These are phyloP conservation scores for Candida yuanshanica DNA, from an alignment of 805 yeast genomes.

Conservation along the genomic window DNA sequence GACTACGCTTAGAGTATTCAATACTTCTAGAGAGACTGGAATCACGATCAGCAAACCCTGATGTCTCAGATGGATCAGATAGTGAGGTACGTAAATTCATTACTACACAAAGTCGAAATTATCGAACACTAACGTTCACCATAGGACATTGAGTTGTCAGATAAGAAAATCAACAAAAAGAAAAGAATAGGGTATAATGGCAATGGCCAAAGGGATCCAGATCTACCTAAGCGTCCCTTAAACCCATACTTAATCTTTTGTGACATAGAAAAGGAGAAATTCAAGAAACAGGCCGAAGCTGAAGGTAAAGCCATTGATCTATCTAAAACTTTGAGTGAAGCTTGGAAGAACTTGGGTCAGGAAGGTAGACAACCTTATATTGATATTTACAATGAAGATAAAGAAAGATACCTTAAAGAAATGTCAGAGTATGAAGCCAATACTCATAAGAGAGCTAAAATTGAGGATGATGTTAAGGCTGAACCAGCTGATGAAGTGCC, in stretches of 20 bases:
- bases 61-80: conserved; percentile 6
- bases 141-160: conserved; percentile 12
- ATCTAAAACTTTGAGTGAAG: conserved; percentile 74
- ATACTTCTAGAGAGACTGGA: conserved; percentile 78
- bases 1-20: conserved; percentile 79
- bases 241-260: conserved; percentile 80
- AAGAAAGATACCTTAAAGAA: conserved; percentile 67
- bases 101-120: background rate
- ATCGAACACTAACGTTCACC: background rate
- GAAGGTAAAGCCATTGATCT: conserved; percentile 56
- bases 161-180: conserved; percentile 15
- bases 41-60: conserved; percentile 33
- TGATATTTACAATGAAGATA: conserved; percentile 72
- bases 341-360: conserved; percentile 72
- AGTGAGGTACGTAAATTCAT: conserved; percentile 3
- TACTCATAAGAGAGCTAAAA: background rate
- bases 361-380: conserved; percentile 69
- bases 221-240: conserved; percentile 82
- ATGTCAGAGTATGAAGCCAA: conserved; percentile 46
- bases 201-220: conserved; percentile 57
- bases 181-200: conserved; percentile 22
- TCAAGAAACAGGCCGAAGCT: conserved; percentile 52
- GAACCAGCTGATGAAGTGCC: background rate
- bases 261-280: conserved; percentile 74
- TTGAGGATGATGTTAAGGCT: background rate